phyloP scores from a whole-genome alignment of 352 stramenopile species.

The Blastocystis sp. region DNA sequence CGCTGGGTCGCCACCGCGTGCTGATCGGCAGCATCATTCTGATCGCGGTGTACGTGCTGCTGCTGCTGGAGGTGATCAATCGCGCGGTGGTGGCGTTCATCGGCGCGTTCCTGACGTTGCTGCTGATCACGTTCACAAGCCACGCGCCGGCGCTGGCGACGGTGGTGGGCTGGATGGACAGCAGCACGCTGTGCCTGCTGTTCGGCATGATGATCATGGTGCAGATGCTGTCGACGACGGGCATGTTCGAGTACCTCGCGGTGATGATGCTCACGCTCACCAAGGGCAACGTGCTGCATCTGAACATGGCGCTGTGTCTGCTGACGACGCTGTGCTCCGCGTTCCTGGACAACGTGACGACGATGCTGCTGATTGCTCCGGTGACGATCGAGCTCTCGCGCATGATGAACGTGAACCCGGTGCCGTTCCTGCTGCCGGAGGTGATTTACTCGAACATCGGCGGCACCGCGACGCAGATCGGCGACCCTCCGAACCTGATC shows the following conservation, averaged over 20 bases:
- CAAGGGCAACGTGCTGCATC: conserved; percentile 58
- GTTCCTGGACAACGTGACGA: conserved; percentile 66
- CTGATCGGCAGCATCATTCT: conserved; percentile 58
- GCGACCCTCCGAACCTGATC: conserved; percentile 65
- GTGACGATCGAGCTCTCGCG: conserved; percentile 66
- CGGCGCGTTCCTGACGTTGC: conserved; percentile 62
- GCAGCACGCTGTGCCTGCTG: conserved; percentile 61
- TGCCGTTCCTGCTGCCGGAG: conserved; percentile 64
- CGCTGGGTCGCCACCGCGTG: conserved; percentile 53
- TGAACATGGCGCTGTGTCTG: conserved; percentile 61
- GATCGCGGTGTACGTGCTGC: conserved; percentile 64
- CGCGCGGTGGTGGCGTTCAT: conserved; percentile 64
- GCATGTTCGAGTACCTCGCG: conserved; percentile 64
- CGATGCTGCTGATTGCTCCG: conserved; percentile 64
- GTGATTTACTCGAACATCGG: conserved; percentile 63
- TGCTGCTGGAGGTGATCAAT: conserved; percentile 64
- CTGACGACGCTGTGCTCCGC: conserved; percentile 62
- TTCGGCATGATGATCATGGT: conserved; percentile 68
- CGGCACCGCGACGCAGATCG: conserved; percentile 64
- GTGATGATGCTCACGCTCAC: conserved; percentile 60
- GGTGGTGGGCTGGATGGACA: conserved; percentile 59
- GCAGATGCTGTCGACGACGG: conserved; percentile 63
- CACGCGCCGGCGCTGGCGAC: conserved; percentile 60
- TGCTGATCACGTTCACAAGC: conserved; percentile 62
- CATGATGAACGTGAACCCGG: conserved; percentile 63